Percentiles rank a stretch among this genome's conserved stretches.
Conservation (phyloP, 2,329 filamentous ascomycete genomes). For the Aspergillus terreus region DNA sequence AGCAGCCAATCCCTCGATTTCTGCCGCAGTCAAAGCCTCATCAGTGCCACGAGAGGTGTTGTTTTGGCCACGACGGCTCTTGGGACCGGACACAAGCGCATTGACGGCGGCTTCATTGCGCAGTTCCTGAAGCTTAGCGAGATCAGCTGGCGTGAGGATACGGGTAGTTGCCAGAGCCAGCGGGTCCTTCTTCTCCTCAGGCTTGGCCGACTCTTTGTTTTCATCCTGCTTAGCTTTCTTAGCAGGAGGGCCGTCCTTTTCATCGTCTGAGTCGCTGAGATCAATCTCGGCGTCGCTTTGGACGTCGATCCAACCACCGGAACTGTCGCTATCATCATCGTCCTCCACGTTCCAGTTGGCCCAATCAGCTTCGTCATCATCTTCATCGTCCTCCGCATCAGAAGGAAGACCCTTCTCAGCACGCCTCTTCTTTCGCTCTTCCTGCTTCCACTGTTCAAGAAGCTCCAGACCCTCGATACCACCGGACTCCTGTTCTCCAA, state of each 20-base stretch:
- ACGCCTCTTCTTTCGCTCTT: conserved; percentile 72
- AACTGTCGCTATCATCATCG: conserved; percentile 61
- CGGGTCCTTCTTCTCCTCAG: conserved; percentile 27
- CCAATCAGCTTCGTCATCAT: conserved; percentile 57
- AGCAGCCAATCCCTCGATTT: conserved; percentile 82
- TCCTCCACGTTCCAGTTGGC: conserved; percentile 61
- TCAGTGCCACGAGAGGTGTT: conserved; percentile 66
- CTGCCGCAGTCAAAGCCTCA: conserved; percentile 82
- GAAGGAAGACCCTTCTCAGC: conserved; percentile 63
- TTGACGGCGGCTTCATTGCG: conserved; percentile 69
- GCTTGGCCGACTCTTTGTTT: conserved; percentile 38
- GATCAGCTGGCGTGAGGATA: conserved; percentile 90
- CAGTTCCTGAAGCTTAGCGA: conserved; percentile 90
- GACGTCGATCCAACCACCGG: conserved; percentile 91
- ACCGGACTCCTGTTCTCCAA: conserved; percentile 75
- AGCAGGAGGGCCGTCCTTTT: conserved; percentile 53
- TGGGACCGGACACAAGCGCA: conserved; percentile 51
- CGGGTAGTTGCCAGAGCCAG: conserved; percentile 79
- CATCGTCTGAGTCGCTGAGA: conserved; percentile 71
- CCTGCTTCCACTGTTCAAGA: conserved; percentile 88
- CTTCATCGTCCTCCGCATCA: conserved; percentile 59
- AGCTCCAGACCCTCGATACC: conserved; percentile 90
- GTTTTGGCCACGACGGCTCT: conserved; percentile 45
- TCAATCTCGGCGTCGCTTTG: conserved; percentile 74
- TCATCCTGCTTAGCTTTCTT: conserved; percentile 61